Percentiles rank a stretch among this genome's conserved stretches.
phyloP scores from a whole-genome alignment of 371 early-diverging fungal species.

The Mortierella sp. region DNA sequence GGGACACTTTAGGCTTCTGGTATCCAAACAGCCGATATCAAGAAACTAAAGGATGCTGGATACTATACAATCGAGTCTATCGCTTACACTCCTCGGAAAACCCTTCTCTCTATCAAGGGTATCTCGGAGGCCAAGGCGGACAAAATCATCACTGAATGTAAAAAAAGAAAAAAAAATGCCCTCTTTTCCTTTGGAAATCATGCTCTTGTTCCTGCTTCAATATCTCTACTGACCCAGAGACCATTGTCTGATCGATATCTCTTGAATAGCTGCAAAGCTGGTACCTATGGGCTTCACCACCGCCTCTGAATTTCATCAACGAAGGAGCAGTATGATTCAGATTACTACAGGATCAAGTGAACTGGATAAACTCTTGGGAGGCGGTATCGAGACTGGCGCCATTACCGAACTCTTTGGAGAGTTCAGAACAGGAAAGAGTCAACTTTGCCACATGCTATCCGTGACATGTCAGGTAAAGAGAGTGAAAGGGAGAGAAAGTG shows the following conservation, averaged over 20 bases:
- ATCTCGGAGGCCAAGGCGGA: conserved; percentile 99
- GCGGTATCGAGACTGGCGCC: conserved; percentile 98
- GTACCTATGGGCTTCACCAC: conserved; percentile 99
- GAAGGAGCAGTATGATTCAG: conserved; percentile 86
- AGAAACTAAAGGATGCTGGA: conserved; percentile 93
- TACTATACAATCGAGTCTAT: conserved; percentile 96
- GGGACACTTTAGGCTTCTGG: conserved; percentile 74
- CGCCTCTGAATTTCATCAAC: conserved; percentile 94
- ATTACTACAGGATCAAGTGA: conserved; percentile 97
- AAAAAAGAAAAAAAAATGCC: too few relatives aligned
- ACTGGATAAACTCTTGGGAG: conserved; percentile 95
- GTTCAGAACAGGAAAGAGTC: conserved; percentile 99
- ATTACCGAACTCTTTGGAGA: conserved; percentile 99
- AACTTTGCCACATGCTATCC: conserved; percentile 98
- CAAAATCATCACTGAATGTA: conserved; percentile 95
- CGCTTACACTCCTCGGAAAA: conserved; percentile 97
- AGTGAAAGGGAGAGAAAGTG: too few relatives aligned
- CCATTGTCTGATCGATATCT: background rate
- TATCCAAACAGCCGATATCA: conserved; percentile 84
- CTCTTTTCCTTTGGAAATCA: background rate
- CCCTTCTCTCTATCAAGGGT: conserved; percentile 94
- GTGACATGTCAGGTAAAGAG: conserved; percentile 93
- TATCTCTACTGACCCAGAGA: background rate
- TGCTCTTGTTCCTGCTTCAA: conserved; percentile 6
- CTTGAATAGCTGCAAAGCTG: conserved; percentile 81